Evolutionary conservation across 75 land plant genomes (phyloP).

Genomic region (Picea sitchensis): DNA sequence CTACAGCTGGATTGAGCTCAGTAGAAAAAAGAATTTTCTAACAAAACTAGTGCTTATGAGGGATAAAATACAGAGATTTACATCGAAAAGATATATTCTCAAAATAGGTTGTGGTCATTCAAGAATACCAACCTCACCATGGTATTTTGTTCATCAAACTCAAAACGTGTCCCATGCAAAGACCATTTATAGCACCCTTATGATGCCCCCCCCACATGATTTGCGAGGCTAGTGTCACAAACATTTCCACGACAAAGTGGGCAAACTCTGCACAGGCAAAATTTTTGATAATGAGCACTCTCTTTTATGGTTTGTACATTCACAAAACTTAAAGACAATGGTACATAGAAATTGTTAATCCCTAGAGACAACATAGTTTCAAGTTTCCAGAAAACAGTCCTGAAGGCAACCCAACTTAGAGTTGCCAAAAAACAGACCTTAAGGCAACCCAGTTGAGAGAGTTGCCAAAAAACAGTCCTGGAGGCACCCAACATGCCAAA

Average conservation of each 20-base stretch:
- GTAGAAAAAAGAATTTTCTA: too few relatives aligned
- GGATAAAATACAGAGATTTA: too few relatives aligned
- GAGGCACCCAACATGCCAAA: not conserved
- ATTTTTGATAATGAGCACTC: not conserved
- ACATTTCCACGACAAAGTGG: conserved; percentile 67
- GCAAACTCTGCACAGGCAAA: conserved; percentile 38
- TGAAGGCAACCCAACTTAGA: not conserved
- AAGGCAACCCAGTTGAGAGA: too few relatives aligned
- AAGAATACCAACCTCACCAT: too few relatives aligned
- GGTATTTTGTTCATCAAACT: too few relatives aligned
- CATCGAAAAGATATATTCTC: too few relatives aligned
- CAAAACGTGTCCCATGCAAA: not conserved
- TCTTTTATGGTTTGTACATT: not conserved
- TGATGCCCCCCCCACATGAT: not conserved
- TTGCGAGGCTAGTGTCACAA: conserved; percentile 20
- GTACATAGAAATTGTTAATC: not conserved
- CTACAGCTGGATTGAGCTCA: too few relatives aligned
- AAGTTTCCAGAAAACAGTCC: not conserved
- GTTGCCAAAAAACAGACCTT: too few relatives aligned
- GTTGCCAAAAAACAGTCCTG: not conserved
- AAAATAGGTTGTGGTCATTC: too few relatives aligned
- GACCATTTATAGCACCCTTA: not conserved
- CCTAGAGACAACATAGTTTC: too few relatives aligned
- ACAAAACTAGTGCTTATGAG: too few relatives aligned
- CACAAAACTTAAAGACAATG: not conserved